phyloP scores from a whole-genome alignment of 768 basidiomycete species.

The Collybiopsis confluens region DNA sequence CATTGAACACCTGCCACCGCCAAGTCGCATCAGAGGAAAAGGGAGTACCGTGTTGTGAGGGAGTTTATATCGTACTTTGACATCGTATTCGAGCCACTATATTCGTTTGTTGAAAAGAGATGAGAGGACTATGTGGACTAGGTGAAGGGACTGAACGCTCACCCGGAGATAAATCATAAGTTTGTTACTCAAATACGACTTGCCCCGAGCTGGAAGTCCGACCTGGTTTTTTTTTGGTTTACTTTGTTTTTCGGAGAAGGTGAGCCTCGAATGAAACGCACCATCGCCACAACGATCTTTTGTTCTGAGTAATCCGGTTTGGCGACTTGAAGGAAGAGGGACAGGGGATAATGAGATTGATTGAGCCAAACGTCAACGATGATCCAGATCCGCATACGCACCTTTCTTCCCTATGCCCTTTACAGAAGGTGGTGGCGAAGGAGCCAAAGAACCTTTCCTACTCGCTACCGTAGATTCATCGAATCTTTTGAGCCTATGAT shows the following conservation, averaged over 20 bases:
- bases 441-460: slow-evolving; percentile 64
- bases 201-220: slow-evolving; percentile 95
- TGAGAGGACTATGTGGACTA: too few species aligned
- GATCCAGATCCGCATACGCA: slow-evolving; percentile 20
- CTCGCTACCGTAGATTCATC: slow-evolving; percentile 68
- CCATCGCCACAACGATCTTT: slow-evolving; percentile 98
- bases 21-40: too few species aligned
- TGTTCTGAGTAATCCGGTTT: slow-evolving; percentile 99
- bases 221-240: slow-evolving; percentile 46
- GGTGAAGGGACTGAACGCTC: slow-evolving; percentile 20
- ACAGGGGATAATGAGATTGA: not conserved
- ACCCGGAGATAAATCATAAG: slow-evolving; percentile 94
- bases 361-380: slow-evolving; percentile 4
- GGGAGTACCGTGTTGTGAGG: too few species aligned
- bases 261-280: slow-evolving; percentile 23
- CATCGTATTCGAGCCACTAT: slow-evolving; percentile 99
- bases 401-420: slow-evolving; percentile 90
- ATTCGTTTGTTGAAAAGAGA: too few species aligned
- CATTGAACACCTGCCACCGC: slow-evolving; percentile 87
- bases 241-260: not conserved
- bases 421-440: slow-evolving; percentile 78
- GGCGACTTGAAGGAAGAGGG: slow-evolving; percentile 52
- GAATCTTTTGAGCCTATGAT: slow-evolving; percentile 67
- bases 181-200: slow-evolving; percentile 98
- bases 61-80: too few species aligned